phyloP scores from a whole-genome alignment of 352 stramenopile genomes.

The Phytophthora aleatoria region DNA sequence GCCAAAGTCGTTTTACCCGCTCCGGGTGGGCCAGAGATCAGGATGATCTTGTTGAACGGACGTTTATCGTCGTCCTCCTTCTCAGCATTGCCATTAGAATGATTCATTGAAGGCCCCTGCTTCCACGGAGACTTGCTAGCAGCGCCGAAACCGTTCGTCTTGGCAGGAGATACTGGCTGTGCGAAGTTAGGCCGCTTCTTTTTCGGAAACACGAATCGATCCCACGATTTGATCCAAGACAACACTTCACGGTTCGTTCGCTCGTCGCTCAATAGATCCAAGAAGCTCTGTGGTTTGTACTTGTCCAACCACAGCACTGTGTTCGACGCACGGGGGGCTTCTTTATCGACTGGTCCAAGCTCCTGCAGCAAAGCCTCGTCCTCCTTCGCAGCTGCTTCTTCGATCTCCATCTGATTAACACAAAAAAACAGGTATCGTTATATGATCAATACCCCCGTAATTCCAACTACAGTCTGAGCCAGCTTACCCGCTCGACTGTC shows the following conservation, averaged over 20 bases:
- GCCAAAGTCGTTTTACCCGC: slow-evolving; percentile 97
- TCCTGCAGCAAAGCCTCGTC: slow-evolving; percentile 23
- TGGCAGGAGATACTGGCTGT: slow-evolving; percentile 16
- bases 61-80: slow-evolving; percentile 61
- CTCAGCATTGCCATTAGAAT: slow-evolving; percentile 8
- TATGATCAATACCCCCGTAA: neutral
- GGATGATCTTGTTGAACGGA: slow-evolving; percentile 89
- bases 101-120: slow-evolving; percentile 2
- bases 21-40: slow-evolving; percentile 94
- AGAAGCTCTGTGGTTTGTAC: slow-evolving; percentile 94
- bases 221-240: slow-evolving; percentile 94
- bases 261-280: slow-evolving; percentile 96
- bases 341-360: neutral
- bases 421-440: slow-evolving; percentile 13
- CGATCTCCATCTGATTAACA: slow-evolving; percentile 62
- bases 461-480: neutral
- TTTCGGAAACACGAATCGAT: slow-evolving; percentile 93
- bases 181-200: slow-evolving; percentile 46
- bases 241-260: slow-evolving; percentile 97
- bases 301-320: slow-evolving; percentile 96
- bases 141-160: slow-evolving; percentile 8
- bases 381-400: slow-evolving; percentile 52
- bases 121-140: slow-evolving; percentile 23
- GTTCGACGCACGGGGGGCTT: slow-evolving; percentile 10
- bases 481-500: slow-evolving; percentile 50